Evolutionary conservation across 345 rosid species (phyloP).

Genomic region (Acer campestre): DNA sequence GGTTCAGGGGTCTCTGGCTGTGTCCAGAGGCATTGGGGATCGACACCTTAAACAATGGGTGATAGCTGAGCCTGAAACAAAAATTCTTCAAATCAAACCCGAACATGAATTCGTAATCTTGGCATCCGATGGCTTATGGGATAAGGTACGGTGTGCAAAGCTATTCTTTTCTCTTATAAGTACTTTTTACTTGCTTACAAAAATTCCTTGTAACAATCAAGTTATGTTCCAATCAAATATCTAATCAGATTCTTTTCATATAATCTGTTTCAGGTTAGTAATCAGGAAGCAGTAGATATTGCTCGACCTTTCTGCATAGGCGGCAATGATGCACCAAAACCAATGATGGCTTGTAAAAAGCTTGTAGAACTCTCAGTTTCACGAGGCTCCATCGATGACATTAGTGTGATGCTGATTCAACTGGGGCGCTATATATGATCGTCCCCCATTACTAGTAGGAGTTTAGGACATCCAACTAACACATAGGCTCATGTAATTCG

Average conservation of each 20-base stretch:
- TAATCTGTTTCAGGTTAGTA: constrained; percentile 54
- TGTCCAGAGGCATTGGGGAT: constrained; percentile 88
- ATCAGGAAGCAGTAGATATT: constrained; percentile 89
- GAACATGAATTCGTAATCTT: constrained; percentile 77
- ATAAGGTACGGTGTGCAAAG: constrained; percentile 54
- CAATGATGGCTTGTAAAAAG: constrained; percentile 69
- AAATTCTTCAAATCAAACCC: constrained; percentile 44
- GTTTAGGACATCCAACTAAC: neutral
- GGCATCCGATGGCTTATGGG: constrained; percentile 99
- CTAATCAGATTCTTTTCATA: neutral
- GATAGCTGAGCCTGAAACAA: constrained; percentile 87
- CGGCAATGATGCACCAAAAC: constrained; percentile 38
- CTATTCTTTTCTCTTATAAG: neutral
- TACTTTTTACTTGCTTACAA: neutral
- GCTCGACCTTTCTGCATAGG: constrained; percentile 55
- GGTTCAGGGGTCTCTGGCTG: constrained; percentile 85
- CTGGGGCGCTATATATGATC: constrained; percentile 39
- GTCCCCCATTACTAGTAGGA: neutral
- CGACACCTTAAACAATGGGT: constrained; percentile 76
- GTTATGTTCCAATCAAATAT: neutral
- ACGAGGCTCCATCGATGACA: constrained; percentile 76
- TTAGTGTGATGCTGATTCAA: constrained; percentile 72
- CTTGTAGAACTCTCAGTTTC: constrained; percentile 68
- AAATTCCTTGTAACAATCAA: neutral
- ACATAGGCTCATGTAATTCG: neutral